A percentile compares a stretch with the other conserved stretches of the same genome.
Conservation (phyloP, 2,329 filamentous ascomycete species). For the Ascochyta viciae-villosae region DNA sequence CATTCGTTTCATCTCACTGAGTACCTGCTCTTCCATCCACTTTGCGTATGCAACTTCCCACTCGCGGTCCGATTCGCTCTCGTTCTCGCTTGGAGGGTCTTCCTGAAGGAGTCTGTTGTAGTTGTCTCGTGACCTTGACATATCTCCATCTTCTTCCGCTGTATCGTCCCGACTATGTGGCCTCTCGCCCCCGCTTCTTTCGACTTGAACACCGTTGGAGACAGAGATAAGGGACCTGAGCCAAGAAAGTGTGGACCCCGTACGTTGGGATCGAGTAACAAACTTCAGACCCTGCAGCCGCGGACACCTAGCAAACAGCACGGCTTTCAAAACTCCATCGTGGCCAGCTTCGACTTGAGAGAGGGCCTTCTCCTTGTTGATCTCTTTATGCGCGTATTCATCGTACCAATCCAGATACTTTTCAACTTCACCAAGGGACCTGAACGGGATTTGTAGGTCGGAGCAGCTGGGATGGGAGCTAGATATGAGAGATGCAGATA, state of each 20-base stretch:
- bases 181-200: background rate
- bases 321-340: constrained; percentile 8
- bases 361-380: background rate
- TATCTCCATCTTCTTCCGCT: background rate
- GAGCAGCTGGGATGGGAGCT: background rate
- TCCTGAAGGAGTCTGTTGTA: too few species aligned
- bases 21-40: background rate
- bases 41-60: background rate
- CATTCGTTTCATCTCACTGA: background rate
- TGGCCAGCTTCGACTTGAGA: constrained; percentile 4
- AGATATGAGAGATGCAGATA: background rate
- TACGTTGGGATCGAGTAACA: background rate
- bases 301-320: constrained; percentile 6
- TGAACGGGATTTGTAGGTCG: background rate
- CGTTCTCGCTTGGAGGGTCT: background rate
- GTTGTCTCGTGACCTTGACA: too few species aligned
- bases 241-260: background rate
- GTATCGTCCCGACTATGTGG: background rate
- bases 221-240: background rate
- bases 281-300: constrained; percentile 5
- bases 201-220: background rate
- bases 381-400: background rate
- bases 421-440: background rate
- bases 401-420: constrained; percentile 5
- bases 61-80: background rate